phyloP scores from a whole-genome alignment of 768 basidiomycete genomes.

The Lactarius evosmus region DNA sequence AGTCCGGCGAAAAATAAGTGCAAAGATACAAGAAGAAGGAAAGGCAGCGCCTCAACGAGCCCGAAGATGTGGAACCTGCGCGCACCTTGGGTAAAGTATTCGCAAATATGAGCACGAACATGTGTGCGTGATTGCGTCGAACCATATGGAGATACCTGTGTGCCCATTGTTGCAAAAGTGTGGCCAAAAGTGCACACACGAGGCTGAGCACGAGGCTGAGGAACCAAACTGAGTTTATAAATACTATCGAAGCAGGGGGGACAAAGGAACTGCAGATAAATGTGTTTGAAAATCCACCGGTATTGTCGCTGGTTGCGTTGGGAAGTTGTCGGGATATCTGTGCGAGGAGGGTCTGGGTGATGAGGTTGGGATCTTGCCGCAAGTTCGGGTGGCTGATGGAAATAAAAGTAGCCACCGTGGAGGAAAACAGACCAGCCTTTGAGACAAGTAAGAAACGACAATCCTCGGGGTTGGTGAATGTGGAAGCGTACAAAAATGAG shows the following conservation, averaged over 20 bases:
- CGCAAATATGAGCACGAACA: too few relatives aligned
- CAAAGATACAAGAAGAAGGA: background rate
- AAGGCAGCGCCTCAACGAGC: background rate
- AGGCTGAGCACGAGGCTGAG: too few relatives aligned
- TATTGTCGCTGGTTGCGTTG: background rate
- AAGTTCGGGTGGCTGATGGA: background rate
- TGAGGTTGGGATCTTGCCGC: background rate
- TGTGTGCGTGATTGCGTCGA: background rate
- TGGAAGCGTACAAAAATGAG: constrained; percentile 13
- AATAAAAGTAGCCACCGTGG: constrained; percentile 9
- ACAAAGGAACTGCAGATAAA: too few relatives aligned
- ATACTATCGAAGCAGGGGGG: too few relatives aligned
- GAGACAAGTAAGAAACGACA: background rate
- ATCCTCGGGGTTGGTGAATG: too few relatives aligned
- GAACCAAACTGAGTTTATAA: too few relatives aligned
- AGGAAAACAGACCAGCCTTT: constrained; percentile 14
- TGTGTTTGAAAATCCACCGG: too few relatives aligned
- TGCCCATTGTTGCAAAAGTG: constrained; percentile 18
- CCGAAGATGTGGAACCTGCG: too few relatives aligned
- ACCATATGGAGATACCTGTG: constrained; percentile 5
- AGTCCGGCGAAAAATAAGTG: constrained; percentile 15
- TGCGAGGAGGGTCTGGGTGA: constrained; percentile 14
- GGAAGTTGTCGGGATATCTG: constrained; percentile 14
- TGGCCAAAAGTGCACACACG: too few relatives aligned
- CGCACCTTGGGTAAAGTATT: too few relatives aligned